phyloP scores from a whole-genome alignment of 768 basidiomycete species.

The Zangia roseola region DNA sequence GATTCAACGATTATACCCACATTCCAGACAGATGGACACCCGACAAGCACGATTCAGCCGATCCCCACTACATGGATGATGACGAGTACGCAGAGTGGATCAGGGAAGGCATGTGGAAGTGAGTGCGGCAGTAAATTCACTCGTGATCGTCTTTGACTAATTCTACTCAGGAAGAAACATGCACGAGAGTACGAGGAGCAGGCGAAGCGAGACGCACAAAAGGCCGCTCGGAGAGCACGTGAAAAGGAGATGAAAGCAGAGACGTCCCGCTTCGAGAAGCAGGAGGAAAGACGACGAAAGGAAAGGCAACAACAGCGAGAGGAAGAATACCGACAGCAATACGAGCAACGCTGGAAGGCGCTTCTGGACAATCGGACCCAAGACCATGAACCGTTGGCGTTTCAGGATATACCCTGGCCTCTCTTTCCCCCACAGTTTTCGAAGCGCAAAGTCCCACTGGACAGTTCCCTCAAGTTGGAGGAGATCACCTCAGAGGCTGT shows the following conservation, averaged over 20 bases:
- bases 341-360: constrained; percentile 57
- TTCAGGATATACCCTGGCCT: constrained; percentile 76
- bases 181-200: constrained; percentile 65
- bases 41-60: constrained; percentile 41
- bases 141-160: constrained; percentile 1
- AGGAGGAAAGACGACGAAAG: constrained; percentile 46
- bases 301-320: constrained; percentile 45
- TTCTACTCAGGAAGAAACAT: constrained; percentile 56
- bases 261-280: constrained; percentile 50
- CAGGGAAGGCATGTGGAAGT: constrained; percentile 83
- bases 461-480: constrained; percentile 34
- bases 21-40: constrained; percentile 67
- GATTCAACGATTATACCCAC: constrained; percentile 66
- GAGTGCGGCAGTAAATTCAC: constrained; percentile 21
- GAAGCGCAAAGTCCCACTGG: constrained; percentile 13
- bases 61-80: constrained; percentile 65
- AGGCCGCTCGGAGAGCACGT: constrained; percentile 51
- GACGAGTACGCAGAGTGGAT: constrained; percentile 90
- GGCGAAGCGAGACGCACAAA: constrained; percentile 51
- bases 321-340: constrained; percentile 49
- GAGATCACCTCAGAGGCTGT: constrained; percentile 58
- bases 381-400: constrained; percentile 36
- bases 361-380: constrained; percentile 37
- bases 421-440: constrained; percentile 37
- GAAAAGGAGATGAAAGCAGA: constrained; percentile 56